Evolutionary conservation across 1,139 yeast genomes (phyloP).

Genomic region (Schwanniomyces etchellsii): DNA sequence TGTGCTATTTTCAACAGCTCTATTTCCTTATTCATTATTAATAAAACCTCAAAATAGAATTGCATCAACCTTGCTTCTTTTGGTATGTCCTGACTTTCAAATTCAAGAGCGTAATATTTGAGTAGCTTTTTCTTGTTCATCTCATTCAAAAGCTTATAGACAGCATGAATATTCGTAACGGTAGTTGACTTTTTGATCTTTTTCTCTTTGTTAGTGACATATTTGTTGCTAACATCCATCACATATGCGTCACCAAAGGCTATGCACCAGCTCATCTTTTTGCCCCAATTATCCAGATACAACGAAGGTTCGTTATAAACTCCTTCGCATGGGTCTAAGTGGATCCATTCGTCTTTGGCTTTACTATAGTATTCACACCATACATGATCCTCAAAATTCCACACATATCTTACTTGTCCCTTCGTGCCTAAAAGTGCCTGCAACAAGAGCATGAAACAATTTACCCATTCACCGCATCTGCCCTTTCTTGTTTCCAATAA

Average conservation of each 20-base stretch:
- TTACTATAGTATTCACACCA: conserved; percentile 89
- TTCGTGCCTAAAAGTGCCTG: conserved; percentile 53
- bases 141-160: conserved; percentile 28
- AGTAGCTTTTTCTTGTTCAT: conserved; percentile 28
- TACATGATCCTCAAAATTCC: conserved; percentile 92
- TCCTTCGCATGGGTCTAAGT: conserved; percentile 84
- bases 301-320: conserved; percentile 76
- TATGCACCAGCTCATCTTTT: conserved; percentile 81
- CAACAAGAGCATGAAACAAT: conserved; percentile 67
- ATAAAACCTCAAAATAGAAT: conserved; percentile 22
- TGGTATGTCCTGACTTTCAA: conserved; percentile 18
- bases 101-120: conserved; percentile 22
- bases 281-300: conserved; percentile 86
- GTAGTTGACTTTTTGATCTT: conserved; percentile 47
- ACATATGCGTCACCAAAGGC: conserved; percentile 62
- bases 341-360: conserved; percentile 67
- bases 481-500: conserved; percentile 62
- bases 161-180: conserved; percentile 28
- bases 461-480: conserved; percentile 96
- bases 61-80: conserved; percentile 10
- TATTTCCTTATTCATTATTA: conserved; percentile 18
- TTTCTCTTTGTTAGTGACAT: conserved; percentile 49
- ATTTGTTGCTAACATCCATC: conserved; percentile 64
- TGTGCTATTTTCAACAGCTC: conserved; percentile 4
- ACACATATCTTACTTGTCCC: conserved; percentile 59